These are phyloP conservation scores for Lantana camara DNA, from an alignment of 257 asterid species.

Conservation along the genomic window DNA sequence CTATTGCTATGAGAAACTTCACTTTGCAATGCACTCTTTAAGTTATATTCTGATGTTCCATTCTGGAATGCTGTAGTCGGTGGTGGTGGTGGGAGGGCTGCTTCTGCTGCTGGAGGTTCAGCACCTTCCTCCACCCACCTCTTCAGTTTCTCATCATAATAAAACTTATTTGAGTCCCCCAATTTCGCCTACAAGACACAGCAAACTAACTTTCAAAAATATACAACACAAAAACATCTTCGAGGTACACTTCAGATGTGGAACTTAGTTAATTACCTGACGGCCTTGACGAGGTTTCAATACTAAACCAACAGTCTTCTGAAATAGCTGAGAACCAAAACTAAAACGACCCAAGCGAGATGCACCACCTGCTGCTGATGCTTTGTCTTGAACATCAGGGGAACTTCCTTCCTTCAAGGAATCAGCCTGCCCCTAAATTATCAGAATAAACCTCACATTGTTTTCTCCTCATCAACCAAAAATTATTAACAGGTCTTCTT, in stretches of 20 bases:
- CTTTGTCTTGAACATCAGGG: slow-evolving; percentile 45
- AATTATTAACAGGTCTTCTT: slow-evolving; percentile 14
- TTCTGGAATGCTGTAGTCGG: slow-evolving; percentile 70
- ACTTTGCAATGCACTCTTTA: slow-evolving; percentile 60
- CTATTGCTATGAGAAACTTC: slow-evolving; percentile 56
- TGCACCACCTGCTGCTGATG: slow-evolving; percentile 46
- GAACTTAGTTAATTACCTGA: slow-evolving; percentile 37
- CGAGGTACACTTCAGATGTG: background rate
- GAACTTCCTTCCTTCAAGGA: slow-evolving; percentile 68
- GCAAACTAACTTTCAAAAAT: background rate
- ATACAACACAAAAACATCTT: background rate
- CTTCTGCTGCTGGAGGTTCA: slow-evolving; percentile 67
- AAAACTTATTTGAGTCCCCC: slow-evolving; percentile 87
- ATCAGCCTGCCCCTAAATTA: slow-evolving; percentile 60
- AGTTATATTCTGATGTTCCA: slow-evolving; percentile 74
- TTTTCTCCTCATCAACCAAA: slow-evolving; percentile 5
- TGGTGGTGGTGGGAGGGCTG: slow-evolving; percentile 85
- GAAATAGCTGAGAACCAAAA: slow-evolving; percentile 60
- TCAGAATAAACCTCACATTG: slow-evolving; percentile 13
- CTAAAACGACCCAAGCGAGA: slow-evolving; percentile 74
- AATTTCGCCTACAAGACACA: slow-evolving; percentile 71
- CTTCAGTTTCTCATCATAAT: slow-evolving; percentile 84
- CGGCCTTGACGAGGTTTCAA: slow-evolving; percentile 61
- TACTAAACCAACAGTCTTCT: slow-evolving; percentile 63
- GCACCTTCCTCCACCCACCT: slow-evolving; percentile 99